Percentiles rank a stretch among this genome's conserved stretches.
Evolutionary conservation across 495 filamentous ascomycete genomes (phyloP).

Genomic region (Pseudoneurospora amorphoporcata): DNA sequence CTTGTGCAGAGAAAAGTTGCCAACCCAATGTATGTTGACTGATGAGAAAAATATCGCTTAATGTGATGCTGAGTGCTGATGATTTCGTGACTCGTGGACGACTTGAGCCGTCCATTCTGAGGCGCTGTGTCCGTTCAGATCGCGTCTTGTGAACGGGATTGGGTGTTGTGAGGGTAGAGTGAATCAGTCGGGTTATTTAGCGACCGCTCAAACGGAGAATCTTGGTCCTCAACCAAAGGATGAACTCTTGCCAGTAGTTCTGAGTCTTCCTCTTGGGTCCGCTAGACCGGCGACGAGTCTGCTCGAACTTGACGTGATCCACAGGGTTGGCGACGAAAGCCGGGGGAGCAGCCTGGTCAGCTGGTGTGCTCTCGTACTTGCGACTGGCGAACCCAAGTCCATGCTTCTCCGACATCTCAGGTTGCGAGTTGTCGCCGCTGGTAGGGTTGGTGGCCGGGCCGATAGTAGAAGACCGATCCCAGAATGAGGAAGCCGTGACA

Average conservation of each 20-base stretch:
- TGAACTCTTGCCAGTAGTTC: slow-evolving; percentile 41
- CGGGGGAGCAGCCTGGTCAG: slow-evolving; percentile 16
- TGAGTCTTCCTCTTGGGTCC: slow-evolving; percentile 44
- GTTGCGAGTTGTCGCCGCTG: not conserved
- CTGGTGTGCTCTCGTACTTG: slow-evolving; percentile 30
- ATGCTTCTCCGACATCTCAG: slow-evolving; percentile 13
- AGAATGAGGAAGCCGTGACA: not conserved
- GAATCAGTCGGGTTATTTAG: slow-evolving; percentile 3
- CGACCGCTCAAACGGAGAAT: slow-evolving; percentile 28
- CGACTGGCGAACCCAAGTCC: slow-evolving; percentile 28
- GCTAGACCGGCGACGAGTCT: slow-evolving; percentile 22
- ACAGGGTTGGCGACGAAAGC: slow-evolving; percentile 13
- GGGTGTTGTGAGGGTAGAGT: not conserved
- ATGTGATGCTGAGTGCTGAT: not conserved
- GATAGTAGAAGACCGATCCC: not conserved
- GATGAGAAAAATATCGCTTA: not conserved
- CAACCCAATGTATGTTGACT: not conserved
- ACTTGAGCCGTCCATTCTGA: not conserved
- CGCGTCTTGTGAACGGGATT: not conserved
- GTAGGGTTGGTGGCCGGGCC: slow-evolving; percentile 2
- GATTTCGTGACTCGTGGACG: not conserved
- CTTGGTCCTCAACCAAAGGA: slow-evolving; percentile 46
- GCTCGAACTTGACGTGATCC: slow-evolving; percentile 25
- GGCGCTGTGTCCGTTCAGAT: not conserved
- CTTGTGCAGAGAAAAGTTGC: not conserved